Base-by-base conservation (phyloP, 2,329 filamentous ascomycete genomes). In the Didymella arachidicola region DNA sequence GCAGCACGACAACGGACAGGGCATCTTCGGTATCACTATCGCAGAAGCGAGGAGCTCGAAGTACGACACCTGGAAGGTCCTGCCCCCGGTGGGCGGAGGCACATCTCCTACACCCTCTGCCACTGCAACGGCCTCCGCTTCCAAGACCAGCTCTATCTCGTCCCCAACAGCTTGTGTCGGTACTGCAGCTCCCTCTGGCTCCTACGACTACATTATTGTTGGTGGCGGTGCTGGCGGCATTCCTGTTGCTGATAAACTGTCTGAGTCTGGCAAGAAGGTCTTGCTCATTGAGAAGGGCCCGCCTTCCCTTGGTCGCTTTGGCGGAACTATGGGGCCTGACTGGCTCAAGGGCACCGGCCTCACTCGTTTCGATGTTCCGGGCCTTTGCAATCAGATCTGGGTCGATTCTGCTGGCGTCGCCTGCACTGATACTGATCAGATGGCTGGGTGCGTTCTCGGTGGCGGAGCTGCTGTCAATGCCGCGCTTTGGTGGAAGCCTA, bases 301-400 rank as follows among this genome's bases (percentile, higher is more conserved):
- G 12, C 78, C 79, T 47, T 89, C 87, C 10, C 86, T 88, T 2
- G 87, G 83, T n/a, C 81, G 85, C 61, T 90, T 87, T 79, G 84
- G 86, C 29, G 87, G 88, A 47, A 84, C 78, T 32, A 81, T 88
- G 77, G 83, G 82, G 57, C 85, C 87, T 0, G 74, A 77, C 1
- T 92, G 89, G 89, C 81, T 87, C 16, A 76, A 83, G 34, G 84
- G 82, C 34, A 86, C 84, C 18, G 85, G 86, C 48, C 76, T 90
- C 32, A 90, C 88, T 7, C 86, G 88, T 47, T 90, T 91, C 66
- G 89, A 91, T 68, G 84, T 91, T 5, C 89, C 89, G 0, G 87
- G 88, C 53, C 83, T 91, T 59, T 89, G 87, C 74, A 91, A 90
- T 72, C 81, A 90, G 75, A 89, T 91, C 64, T 89, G 87, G 84